Percentiles rank a stretch among this genome's conserved stretches.
Evolutionary conservation across 2,329 filamentous ascomycete species (phyloP).

Genomic region (Pestalotiopsis sp.): DNA sequence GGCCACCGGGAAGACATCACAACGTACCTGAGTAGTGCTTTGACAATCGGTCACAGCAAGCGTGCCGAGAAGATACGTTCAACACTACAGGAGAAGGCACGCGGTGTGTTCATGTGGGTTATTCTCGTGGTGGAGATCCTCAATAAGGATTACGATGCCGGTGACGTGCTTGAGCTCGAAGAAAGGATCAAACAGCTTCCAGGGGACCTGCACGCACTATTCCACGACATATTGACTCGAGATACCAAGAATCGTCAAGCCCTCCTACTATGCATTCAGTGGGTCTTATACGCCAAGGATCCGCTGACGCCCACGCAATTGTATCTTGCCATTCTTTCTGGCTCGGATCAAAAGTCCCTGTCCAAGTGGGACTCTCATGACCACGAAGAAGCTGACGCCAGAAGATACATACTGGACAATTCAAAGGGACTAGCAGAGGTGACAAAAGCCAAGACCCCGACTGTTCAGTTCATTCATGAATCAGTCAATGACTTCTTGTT

Average conservation of each 20-base stretch:
- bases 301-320: slow-evolving; percentile 38
- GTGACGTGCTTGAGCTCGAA: slow-evolving; percentile 31
- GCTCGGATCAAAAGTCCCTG: slow-evolving; percentile 20
- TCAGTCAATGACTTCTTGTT: slow-evolving; percentile 51
- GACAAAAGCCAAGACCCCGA: slow-evolving; percentile 30
- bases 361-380: slow-evolving; percentile 26
- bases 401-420: slow-evolving; percentile 37
- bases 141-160: slow-evolving; percentile 40
- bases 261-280: slow-evolving; percentile 38
- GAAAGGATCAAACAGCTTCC: slow-evolving; percentile 41
- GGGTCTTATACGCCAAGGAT: slow-evolving; percentile 41
- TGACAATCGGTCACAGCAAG: slow-evolving; percentile 27
- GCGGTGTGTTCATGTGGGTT: slow-evolving; percentile 48
- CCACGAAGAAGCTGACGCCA: slow-evolving; percentile 24
- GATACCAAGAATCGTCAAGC: slow-evolving; percentile 34
- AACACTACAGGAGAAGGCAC: slow-evolving; percentile 37
- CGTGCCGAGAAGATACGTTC: slow-evolving; percentile 25
- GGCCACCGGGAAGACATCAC: slow-evolving; percentile 27
- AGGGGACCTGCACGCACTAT: slow-evolving; percentile 37
- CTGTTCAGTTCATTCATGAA: slow-evolving; percentile 57
- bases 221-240: slow-evolving; percentile 40
- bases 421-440: slow-evolving; percentile 56
- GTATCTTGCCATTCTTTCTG: slow-evolving; percentile 38
- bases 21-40: slow-evolving; percentile 33
- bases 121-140: slow-evolving; percentile 46